Percentiles rank a stretch among this genome's conserved stretches.
Evolutionary conservation across 768 basidiomycete genomes (phyloP).

Genomic region (Suillus sp.): DNA sequence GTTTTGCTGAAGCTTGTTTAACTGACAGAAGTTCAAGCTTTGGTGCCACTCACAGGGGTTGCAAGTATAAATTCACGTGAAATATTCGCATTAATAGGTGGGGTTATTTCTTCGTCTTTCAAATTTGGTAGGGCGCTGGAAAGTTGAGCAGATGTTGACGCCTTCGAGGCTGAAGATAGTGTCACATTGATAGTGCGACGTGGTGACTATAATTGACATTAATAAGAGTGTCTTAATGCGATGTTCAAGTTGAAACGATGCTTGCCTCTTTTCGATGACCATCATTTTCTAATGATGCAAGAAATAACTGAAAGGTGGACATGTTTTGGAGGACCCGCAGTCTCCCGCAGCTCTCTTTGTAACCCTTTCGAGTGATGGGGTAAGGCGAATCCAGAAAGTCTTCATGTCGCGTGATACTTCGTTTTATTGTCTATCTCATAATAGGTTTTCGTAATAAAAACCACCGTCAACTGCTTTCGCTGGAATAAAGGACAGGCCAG

Average conservation of each 20-base stretch:
- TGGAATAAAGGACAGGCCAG: not conserved
- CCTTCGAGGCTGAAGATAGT: not conserved
- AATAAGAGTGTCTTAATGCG: not conserved
- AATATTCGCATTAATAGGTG: not conserved
- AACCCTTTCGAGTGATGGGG: not conserved
- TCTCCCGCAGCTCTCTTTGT: not conserved
- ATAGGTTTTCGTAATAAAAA: not conserved
- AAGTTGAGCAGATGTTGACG: not conserved
- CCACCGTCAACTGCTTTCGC: not conserved
- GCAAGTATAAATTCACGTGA: not conserved
- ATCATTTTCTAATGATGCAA: not conserved
- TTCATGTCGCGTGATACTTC: not conserved
- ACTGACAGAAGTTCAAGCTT: not conserved
- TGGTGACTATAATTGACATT: not conserved
- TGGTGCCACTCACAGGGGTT: not conserved
- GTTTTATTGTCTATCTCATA: not conserved
- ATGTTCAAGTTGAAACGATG: not conserved
- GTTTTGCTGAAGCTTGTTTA: not conserved
- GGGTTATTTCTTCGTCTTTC: not conserved
- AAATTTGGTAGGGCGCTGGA: not conserved
- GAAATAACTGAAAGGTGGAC: not conserved
- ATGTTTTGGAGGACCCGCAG: not conserved
- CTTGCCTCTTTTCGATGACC: not conserved
- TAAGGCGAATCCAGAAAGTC: not conserved
- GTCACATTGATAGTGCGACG: not conserved